phyloP scores from a whole-genome alignment of 208 protist species.

The Jaenimonas drosophilae region DNA sequence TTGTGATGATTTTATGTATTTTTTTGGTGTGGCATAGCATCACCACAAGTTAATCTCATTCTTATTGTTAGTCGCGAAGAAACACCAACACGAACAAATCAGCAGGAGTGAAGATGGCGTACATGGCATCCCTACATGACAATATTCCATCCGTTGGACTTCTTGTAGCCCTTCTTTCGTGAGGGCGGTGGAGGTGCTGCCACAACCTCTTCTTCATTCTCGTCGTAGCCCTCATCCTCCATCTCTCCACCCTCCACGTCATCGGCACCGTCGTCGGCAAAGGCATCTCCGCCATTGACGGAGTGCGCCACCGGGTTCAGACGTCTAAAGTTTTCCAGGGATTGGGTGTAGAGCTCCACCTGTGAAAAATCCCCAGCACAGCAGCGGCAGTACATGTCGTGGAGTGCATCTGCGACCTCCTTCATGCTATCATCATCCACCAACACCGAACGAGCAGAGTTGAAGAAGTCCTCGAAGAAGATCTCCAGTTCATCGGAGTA shows the following conservation, averaged over 20 bases:
- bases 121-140: neutral
- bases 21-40: no score
- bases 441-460: constrained; percentile 37
- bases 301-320: constrained; percentile 58
- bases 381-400: constrained; percentile 85
- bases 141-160: constrained; percentile 55
- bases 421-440: constrained; percentile 86
- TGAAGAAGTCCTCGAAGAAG: constrained; percentile 86
- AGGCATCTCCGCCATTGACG: constrained; percentile 43
- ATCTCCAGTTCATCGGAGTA: constrained; percentile 78
- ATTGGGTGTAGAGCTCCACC: constrained; percentile 50
- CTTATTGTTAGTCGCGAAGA: no score
- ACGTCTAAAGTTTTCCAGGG: constrained; percentile 32
- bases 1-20: no score
- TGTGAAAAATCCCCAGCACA: constrained; percentile 50
- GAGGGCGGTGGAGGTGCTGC: neutral
- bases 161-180: constrained; percentile 51
- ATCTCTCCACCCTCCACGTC: constrained; percentile 11
- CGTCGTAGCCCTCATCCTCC: constrained; percentile 6
- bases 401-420: constrained; percentile 66
- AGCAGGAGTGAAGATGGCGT: no score
- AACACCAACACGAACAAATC: no score
- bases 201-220: neutral
- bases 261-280: constrained; percentile 11
- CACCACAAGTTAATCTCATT: no score